These are phyloP conservation scores for Clonostachys solani DNA, from an alignment of 2,329 filamentous ascomycete genomes.

Conservation along the genomic window DNA sequence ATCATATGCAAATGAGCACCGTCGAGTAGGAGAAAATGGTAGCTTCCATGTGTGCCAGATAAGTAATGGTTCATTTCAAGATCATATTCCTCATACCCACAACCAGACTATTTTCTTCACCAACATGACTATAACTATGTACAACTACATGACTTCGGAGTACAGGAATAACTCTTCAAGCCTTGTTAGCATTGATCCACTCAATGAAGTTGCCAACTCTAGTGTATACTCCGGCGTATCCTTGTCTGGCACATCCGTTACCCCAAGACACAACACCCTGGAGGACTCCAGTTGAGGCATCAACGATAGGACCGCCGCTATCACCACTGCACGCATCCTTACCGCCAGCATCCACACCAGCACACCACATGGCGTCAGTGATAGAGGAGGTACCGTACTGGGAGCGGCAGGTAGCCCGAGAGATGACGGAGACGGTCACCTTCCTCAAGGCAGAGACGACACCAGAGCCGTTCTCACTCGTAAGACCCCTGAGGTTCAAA, in stretches of 20 bases:
- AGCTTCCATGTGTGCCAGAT: no score
- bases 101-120: no score
- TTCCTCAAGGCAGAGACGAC: constrained; percentile 14
- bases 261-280: constrained; percentile 23
- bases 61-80: no score
- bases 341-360: constrained; percentile 14
- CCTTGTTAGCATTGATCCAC: constrained; percentile 12
- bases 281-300: constrained; percentile 10
- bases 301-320: constrained; percentile 21
- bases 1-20: no score
- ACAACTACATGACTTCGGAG: no score
- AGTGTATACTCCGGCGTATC: constrained; percentile 19
- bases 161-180: no score
- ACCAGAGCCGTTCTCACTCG: constrained; percentile 3
- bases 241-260: constrained; percentile 15
- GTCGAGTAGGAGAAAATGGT: no score
- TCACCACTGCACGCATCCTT: constrained; percentile 23
- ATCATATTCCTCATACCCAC: no score
- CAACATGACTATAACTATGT: no score
- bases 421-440: constrained; percentile 20
- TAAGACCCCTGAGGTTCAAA: not conserved
- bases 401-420: constrained; percentile 14
- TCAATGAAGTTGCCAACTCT: constrained; percentile 14
- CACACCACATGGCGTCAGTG: constrained; percentile 23
- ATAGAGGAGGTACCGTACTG: constrained; percentile 11